Percentiles rank a stretch among this genome's conserved stretches.
Conservation (phyloP, 495 filamentous ascomycete species). For the Aspergillus indologenus region DNA sequence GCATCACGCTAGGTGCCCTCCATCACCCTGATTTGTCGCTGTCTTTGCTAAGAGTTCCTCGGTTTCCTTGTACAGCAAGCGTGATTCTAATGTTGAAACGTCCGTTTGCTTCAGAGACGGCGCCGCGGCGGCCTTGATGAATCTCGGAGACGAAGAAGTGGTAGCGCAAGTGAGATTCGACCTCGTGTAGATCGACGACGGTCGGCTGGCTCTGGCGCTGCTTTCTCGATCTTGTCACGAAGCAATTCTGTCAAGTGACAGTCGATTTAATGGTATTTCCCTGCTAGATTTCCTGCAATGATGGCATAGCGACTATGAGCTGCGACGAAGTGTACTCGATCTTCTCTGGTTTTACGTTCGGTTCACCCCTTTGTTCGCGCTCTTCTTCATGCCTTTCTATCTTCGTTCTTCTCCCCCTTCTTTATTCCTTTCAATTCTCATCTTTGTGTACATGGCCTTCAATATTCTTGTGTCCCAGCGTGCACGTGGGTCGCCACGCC, state of each 20-base stretch:
- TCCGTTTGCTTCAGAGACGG: constrained; percentile 51
- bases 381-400: constrained; percentile 4
- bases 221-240: constrained; percentile 42
- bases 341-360: constrained; percentile 27
- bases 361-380: constrained; percentile 22
- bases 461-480: constrained; percentile 38
- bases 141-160: constrained; percentile 44
- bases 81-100: constrained; percentile 52
- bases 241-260: constrained; percentile 47
- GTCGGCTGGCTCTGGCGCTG: constrained; percentile 37
- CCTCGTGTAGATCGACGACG: constrained; percentile 37
- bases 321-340: constrained; percentile 30
- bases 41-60: constrained; percentile 44
- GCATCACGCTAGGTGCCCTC: constrained; percentile 10
- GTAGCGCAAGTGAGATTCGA: constrained; percentile 46
- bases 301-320: constrained; percentile 46
- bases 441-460: constrained; percentile 50
- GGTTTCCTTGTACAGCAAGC: constrained; percentile 40
- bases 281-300: constrained; percentile 31
- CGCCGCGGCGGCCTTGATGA: constrained; percentile 44
- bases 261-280: constrained; percentile 29
- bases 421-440: constrained; percentile 20
- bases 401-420: constrained; percentile 15
- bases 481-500: constrained; percentile 21
- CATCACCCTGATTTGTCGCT: constrained; percentile 23